These are phyloP conservation scores for Picea glauca DNA, from an alignment of 75 land plant genomes.

Conservation along the genomic window DNA sequence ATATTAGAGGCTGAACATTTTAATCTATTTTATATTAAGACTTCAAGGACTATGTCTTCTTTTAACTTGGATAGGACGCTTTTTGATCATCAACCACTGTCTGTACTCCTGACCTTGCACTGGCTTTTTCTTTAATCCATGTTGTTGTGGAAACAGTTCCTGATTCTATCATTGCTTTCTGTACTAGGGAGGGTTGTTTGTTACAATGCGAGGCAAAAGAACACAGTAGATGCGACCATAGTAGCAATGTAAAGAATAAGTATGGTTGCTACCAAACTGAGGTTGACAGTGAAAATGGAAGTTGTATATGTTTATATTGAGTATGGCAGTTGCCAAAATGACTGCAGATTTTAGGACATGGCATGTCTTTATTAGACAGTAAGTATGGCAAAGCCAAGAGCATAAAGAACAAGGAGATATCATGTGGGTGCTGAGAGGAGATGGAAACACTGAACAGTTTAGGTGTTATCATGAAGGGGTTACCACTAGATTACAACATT, in stretches of 20 bases:
- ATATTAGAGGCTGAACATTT: no score
- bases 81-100: no score
- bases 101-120: no score
- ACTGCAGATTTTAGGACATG: background rate
- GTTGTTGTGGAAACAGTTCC: no score
- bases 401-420: background rate
- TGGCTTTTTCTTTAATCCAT: no score
- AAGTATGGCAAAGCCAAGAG: background rate
- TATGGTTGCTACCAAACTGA: background rate
- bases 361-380: background rate
- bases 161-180: no score
- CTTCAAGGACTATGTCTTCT: no score
- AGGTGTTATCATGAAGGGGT: background rate
- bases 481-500: background rate
- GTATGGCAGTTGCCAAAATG: background rate
- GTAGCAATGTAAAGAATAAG: background rate
- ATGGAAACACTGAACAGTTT: background rate
- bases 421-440: background rate
- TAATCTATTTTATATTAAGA: no score
- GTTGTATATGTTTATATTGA: background rate
- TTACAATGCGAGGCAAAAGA: background rate
- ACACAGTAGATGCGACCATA: background rate
- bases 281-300: background rate
- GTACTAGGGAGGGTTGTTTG: background rate
- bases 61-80: no score